phyloP scores from a whole-genome alignment of 2,329 filamentous ascomycete genomes.

The Endoconidiophora laricicola region DNA sequence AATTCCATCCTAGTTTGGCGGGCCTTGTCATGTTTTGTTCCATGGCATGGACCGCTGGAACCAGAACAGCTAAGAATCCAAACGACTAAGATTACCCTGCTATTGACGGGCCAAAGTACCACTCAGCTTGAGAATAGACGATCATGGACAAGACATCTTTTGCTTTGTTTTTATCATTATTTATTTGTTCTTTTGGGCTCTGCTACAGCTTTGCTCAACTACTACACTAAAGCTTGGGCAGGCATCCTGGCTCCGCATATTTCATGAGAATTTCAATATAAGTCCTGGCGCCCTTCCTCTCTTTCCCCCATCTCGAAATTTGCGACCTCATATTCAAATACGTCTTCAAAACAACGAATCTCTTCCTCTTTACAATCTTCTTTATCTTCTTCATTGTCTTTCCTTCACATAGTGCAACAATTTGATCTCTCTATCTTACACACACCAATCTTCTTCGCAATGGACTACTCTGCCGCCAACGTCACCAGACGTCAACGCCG shows the following conservation, averaged over 20 bases:
- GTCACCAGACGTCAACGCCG: slow-evolving; percentile 7
- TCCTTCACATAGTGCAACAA: no score
- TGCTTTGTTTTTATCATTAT: not conserved
- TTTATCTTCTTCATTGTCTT: not conserved
- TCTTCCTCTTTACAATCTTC: not conserved
- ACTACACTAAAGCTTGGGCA: not conserved
- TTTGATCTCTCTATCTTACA: not conserved
- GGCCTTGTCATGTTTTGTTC: slow-evolving; percentile 3
- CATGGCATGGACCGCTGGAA: not conserved
- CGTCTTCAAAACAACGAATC: not conserved
- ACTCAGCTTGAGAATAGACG: not conserved
- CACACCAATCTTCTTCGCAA: slow-evolving; percentile 1
- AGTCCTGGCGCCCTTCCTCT: not conserved
- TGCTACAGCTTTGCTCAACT: no score
- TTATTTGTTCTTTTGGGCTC: not conserved
- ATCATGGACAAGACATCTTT: not conserved
- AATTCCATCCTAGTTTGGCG: slow-evolving; percentile 1
- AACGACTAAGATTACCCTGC: not conserved
- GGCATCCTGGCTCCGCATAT: not conserved
- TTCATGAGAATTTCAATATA: slow-evolving; percentile 2
- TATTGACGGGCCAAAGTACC: not conserved
- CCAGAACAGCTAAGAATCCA: no score
- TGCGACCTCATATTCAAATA: not conserved
- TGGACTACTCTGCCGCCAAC: slow-evolving; percentile 9
- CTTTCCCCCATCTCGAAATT: not conserved